Evolutionary conservation across 73 alveolate species (phyloP), one percentile per base, ranked within the genome.

Genomic region (Paramecium sonneborni): DNA sequence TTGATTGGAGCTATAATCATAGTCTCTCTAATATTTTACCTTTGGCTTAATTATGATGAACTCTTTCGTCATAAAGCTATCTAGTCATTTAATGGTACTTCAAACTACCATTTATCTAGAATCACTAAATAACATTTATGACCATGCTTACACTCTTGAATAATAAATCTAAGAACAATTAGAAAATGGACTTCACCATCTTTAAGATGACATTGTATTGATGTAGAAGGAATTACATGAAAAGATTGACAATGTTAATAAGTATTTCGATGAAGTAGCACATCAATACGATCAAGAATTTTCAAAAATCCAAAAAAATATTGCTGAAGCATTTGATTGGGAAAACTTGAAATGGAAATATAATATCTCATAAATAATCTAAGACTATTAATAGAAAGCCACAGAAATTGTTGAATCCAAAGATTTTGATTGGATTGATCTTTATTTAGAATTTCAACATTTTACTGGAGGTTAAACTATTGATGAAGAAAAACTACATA

Each of bases 341-440:
- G 62, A 79, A 23, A 38, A 26, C n/a, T 24, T 79, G 30, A 39
- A 79, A 79, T 79, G 90, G 90, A 79, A 32, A 18, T 41, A 79
- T n/a, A 44, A 79, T 23, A 23, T 79, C 3, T 23, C 55, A 12
- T 74, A 79, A 23, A 79, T 34, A 21, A 79, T 79, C 14, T 10
- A 79, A 23, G 74, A 79, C 3, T 79, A 79, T n/a, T 5, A 23
- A 44, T 38, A 21, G 15, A 79, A 79, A 79, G 90, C 74, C 20
- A 39, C 55, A 23, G 76, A 79, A 44, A 44, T 79, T 3, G 74
- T 79, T 1, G 90, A 79, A 79, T 26, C 44, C 0, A 85, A 92
- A 86, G 95, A 92, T 12, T 57, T 85, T 26, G 95, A 85, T 21
- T 92, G 95, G 95, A 92, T 92, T 30, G 93, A 92, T 68, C 39